Conservation (phyloP, 2,329 filamentous ascomycete species). For the Fusarium staphyleae region DNA sequence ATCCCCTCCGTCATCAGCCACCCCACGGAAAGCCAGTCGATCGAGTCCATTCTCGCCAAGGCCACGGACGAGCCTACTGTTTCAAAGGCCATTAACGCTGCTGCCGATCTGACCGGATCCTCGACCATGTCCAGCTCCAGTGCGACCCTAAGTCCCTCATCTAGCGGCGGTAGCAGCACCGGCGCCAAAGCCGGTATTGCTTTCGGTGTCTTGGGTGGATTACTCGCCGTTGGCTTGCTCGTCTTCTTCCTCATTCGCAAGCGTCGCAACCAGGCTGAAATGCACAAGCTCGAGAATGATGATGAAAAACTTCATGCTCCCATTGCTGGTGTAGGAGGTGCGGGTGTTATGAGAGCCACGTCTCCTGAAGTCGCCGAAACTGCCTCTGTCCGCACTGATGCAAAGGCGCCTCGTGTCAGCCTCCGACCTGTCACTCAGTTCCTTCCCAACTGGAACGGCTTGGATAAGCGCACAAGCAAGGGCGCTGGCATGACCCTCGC, state of each 20-base stretch:
- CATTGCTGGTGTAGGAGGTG: constrained; percentile 39
- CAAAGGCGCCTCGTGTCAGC: constrained; percentile 79
- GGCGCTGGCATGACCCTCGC: constrained; percentile 52
- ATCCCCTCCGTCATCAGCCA: constrained; percentile 41
- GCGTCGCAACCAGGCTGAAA: constrained; percentile 70
- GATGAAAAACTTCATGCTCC: constrained; percentile 68
- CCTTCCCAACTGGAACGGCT: constrained; percentile 64
- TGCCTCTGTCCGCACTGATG: constrained; percentile 47
- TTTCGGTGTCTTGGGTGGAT: constrained; percentile 76
- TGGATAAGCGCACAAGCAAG: constrained; percentile 60
- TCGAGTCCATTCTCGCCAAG: constrained; percentile 44
- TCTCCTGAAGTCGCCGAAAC: constrained; percentile 25
- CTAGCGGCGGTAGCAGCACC: constrained; percentile 39
- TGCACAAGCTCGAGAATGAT: constrained; percentile 59
- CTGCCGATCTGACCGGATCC: constrained; percentile 23
- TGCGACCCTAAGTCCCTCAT: constrained; percentile 27
- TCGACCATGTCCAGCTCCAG: constrained; percentile 32
- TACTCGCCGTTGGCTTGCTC: constrained; percentile 71
- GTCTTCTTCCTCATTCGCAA: constrained; percentile 75
- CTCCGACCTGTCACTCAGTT: constrained; percentile 87
- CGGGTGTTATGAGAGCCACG: constrained; percentile 16
- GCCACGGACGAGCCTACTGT: constrained; percentile 38
- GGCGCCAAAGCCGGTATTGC: constrained; percentile 80
- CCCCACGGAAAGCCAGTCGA: constrained; percentile 37
- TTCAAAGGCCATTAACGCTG: constrained; percentile 12